phyloP scores from a whole-genome alignment of 2,329 filamentous ascomycete genomes.

The Beauveria bassiana region DNA sequence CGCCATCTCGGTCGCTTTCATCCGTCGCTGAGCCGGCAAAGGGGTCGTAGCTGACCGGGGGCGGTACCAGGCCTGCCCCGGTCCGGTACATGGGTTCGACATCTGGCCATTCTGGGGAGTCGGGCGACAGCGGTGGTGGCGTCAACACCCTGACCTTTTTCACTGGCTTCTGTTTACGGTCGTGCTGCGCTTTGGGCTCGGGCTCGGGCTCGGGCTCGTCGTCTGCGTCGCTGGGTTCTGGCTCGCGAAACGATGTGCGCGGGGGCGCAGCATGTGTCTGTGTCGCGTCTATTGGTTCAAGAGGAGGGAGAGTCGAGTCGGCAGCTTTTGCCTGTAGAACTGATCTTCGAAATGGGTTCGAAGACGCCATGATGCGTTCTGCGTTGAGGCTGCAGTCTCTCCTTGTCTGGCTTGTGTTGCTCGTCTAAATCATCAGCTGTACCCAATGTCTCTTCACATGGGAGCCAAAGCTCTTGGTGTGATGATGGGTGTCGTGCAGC shows the following conservation, averaged over 20 bases:
- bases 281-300: slow-evolving; percentile 24
- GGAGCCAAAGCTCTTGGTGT: neutral
- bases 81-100: slow-evolving; percentile 1
- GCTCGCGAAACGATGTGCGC: slow-evolving; percentile 18
- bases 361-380: slow-evolving; percentile 27
- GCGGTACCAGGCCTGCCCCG: slow-evolving; percentile 20
- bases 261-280: slow-evolving; percentile 18
- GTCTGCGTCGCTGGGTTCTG: slow-evolving; percentile 14
- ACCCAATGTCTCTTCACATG: neutral
- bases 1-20: slow-evolving; percentile 22
- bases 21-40: slow-evolving; percentile 23
- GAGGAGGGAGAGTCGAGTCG: slow-evolving; percentile 19
- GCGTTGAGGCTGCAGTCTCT: neutral
- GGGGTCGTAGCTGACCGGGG: slow-evolving; percentile 21
- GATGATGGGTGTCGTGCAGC: neutral
- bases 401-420: neutral
- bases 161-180: slow-evolving; percentile 41
- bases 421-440: slow-evolving; percentile 1
- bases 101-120: slow-evolving; percentile 34
- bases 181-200: slow-evolving; percentile 1
- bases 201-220: neutral
- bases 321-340: slow-evolving; percentile 16
- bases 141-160: slow-evolving; percentile 63
- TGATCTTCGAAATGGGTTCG: slow-evolving; percentile 46
- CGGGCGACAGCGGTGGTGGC: slow-evolving; percentile 53